Evolutionary conservation across 2,329 filamentous ascomycete genomes (phyloP), one percentile per base, ranked within the genome.

Genomic region (Ustulina deusta): DNA sequence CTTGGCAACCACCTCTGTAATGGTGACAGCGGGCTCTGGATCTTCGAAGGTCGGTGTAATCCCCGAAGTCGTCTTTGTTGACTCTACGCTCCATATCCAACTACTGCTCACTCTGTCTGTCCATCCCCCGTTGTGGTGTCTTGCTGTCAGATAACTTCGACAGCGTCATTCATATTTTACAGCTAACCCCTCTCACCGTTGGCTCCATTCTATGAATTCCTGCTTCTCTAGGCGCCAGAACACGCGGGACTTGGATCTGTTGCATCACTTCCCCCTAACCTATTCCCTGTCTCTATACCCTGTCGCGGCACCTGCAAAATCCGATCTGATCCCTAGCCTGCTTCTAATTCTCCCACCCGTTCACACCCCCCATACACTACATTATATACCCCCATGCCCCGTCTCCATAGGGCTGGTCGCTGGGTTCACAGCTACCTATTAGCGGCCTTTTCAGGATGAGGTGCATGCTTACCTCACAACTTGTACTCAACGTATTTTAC

Each of bases 11-110:
- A 61, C 38, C 66, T 67, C 64, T 69, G 69, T 69, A 69, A 72
- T 75, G 74, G 75, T 77, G 74, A 74, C 74, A 75, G 74, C 71
- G 74, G 73, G 59, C 58, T 55, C 58, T 57, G 64, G 71, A 67
- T 74, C 68, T 69, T 66, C 74, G 74, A 75, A 77, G 75, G 75
- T 76, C 72, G 74, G 75, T 77, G 73, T 74, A 72, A 70, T 74
- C 70, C 72, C 69, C 69, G 68, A 69, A 61, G 69, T 66, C 70
- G 56, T 66, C 65, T 69, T 68, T 56, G 51, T 65, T 52, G 62
- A 55, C 57, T 66, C 36, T 57, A 49, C 61, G 66, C 65, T 61
- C 65, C 69, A 29, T 32, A 42, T 52, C 56, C 25, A 59, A 38
- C 36, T 38, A 22, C 40, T 46, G 29, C 27, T 32, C n/a, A n/a